A percentile compares a stretch with the other conserved stretches of the same genome.
Evolutionary conservation across 768 basidiomycete genomes (phyloP).

Genomic region (Mycena venus): DNA sequence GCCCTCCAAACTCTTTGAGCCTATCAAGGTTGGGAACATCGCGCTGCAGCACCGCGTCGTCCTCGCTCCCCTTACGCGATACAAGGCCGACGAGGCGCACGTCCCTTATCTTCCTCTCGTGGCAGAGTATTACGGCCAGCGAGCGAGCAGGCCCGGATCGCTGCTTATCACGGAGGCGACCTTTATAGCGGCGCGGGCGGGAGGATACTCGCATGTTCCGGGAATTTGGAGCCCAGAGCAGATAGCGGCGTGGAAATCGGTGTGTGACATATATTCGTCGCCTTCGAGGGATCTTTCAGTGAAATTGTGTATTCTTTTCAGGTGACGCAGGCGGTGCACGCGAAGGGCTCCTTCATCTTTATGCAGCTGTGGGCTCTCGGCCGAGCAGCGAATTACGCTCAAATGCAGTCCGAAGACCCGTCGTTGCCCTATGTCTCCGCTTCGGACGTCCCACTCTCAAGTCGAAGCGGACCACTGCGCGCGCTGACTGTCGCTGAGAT

Average conservation of each 20-base stretch:
- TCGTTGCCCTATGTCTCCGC: constrained; percentile 38
- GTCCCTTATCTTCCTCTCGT: constrained; percentile 43
- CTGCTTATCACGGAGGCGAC: constrained; percentile 59
- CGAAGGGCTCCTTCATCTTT: constrained; percentile 59
- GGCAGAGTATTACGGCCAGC: constrained; percentile 45
- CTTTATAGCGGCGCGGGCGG: constrained; percentile 42
- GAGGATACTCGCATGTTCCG: constrained; percentile 38
- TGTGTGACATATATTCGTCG: not conserved
- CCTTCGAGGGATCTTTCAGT: not conserved
- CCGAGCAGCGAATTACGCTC: not conserved
- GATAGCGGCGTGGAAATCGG: constrained; percentile 35
- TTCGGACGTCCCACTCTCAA: constrained; percentile 30
- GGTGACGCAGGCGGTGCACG: constrained; percentile 64
- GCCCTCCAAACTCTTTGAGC: constrained; percentile 42
- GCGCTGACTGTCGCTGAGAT: constrained; percentile 45
- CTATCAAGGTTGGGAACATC: constrained; percentile 44
- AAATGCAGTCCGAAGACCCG: constrained; percentile 50
- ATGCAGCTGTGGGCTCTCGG: constrained; percentile 57
- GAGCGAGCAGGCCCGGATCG: constrained; percentile 47
- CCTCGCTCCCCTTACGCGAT: constrained; percentile 50
- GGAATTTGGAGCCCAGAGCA: constrained; percentile 37
- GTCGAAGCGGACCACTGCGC: constrained; percentile 10
- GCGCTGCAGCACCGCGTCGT: constrained; percentile 48
- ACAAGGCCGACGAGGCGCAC: constrained; percentile 38
- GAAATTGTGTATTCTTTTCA: constrained; percentile 6